Evolutionary conservation across 257 asterid species (phyloP).

Genomic region (Mitragyna speciosa): DNA sequence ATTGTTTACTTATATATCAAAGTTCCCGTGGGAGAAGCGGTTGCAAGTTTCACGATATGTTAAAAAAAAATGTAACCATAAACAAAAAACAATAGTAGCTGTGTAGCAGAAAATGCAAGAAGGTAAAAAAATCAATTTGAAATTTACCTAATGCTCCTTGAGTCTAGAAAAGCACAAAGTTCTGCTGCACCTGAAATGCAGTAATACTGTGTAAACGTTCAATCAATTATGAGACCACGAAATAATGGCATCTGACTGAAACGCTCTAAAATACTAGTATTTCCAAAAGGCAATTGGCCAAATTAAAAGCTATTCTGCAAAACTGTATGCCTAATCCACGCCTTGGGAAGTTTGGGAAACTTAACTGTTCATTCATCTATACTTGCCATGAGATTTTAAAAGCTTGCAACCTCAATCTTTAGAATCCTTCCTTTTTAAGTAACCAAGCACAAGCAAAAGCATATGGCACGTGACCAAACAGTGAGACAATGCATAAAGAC

Average conservation of each 20-base stretch:
- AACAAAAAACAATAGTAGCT: background rate
- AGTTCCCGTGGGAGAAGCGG: background rate
- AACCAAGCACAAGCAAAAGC: too few species aligned
- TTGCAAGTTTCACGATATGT: background rate
- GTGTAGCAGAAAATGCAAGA: background rate
- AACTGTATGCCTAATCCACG: background rate
- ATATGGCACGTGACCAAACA: too few species aligned
- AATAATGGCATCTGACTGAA: background rate
- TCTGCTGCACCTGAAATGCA: conserved; percentile 79
- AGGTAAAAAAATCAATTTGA: background rate
- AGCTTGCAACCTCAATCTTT: background rate
- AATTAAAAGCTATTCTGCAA: background rate
- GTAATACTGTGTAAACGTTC: conserved; percentile 18
- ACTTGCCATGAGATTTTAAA: too few species aligned
- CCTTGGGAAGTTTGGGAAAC: background rate
- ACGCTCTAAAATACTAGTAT: background rate
- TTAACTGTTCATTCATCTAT: too few species aligned
- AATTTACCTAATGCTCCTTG: conserved; percentile 66
- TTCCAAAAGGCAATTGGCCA: background rate
- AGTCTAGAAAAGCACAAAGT: conserved; percentile 77
- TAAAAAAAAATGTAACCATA: background rate
- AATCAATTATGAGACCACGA: background rate
- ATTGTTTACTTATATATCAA: too few species aligned
- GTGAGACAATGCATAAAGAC: too few species aligned
- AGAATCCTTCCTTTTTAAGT: background rate